A percentile compares a stretch with the other conserved stretches of the same genome.
These are phyloP conservation scores for Trichosporon inkin DNA, from an alignment of 1,284 basidiomycete species.

Conservation along the genomic window DNA sequence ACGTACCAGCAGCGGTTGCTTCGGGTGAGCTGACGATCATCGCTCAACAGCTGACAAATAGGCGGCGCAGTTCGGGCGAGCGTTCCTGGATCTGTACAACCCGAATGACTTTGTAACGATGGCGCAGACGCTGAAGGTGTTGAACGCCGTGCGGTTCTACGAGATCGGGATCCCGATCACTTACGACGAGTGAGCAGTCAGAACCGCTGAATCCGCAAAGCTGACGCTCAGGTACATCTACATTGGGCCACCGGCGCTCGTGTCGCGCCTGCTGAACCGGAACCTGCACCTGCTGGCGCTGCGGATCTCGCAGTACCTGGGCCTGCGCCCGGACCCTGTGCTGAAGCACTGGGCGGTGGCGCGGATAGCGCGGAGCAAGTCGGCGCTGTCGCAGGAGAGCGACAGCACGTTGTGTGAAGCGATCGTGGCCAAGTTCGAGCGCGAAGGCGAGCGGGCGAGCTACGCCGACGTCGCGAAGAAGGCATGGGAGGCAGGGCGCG, in stretches of 20 bases:
- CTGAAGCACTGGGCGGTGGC: conserved; percentile 94
- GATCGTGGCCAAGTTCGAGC: conserved; percentile 83
- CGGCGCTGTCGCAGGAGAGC: conserved; percentile 54
- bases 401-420: conserved; percentile 74
- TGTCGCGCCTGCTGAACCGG: conserved; percentile 76
- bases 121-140: conserved; percentile 87
- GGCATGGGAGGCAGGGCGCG: conserved; percentile 87
- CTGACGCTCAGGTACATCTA: conserved; percentile 62
- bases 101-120: conserved; percentile 84
- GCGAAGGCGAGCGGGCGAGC: conserved; percentile 61
- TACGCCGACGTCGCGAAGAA: conserved; percentile 92
- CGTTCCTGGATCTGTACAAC: conserved; percentile 88
- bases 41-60: conserved; percentile 38
- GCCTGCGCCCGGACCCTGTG: conserved; percentile 77
- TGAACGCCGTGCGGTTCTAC: conserved; percentile 86
- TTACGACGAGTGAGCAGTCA: conserved; percentile 68
- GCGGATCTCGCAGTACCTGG: conserved; percentile 80
- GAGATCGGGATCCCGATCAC: conserved; percentile 92
- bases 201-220: not conserved
- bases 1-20: conserved; percentile 82
- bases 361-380: conserved; percentile 73
- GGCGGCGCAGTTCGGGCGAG: conserved; percentile 93
- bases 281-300: conserved; percentile 88
- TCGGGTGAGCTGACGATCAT: conserved; percentile 58
- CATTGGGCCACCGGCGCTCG: conserved; percentile 69